These are phyloP conservation scores for Peterozyma xylosa DNA, from an alignment of 805 yeast genomes.

Conservation along the genomic window DNA sequence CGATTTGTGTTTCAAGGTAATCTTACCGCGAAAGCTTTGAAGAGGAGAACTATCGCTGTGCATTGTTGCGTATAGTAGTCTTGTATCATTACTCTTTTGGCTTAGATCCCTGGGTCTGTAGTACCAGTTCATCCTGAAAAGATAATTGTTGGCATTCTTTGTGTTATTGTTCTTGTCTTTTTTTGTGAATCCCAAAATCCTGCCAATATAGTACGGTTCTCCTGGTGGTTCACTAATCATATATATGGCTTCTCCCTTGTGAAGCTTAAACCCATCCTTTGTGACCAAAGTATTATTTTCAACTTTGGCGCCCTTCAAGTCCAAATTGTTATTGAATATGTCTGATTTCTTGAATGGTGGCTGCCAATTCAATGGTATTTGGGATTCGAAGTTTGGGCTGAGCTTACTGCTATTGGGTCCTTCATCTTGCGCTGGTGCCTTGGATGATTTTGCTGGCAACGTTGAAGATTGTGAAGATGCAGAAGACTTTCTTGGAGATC, in stretches of 20 bases:
- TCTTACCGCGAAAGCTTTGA: conserved; percentile 65
- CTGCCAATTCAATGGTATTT: conserved; percentile 43
- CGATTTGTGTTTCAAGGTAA: conserved; percentile 58
- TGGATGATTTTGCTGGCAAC: conserved; percentile 6
- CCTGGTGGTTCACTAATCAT: conserved; percentile 91
- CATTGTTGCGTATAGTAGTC: conserved; percentile 76
- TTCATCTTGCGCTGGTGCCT: background rate
- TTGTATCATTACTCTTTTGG: conserved; percentile 57
- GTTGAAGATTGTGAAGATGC: conserved; percentile 2
- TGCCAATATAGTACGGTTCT: conserved; percentile 86
- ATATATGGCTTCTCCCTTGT: conserved; percentile 63
- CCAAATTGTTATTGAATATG: conserved; percentile 34
- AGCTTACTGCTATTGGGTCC: conserved; percentile 4
- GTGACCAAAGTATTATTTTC: conserved; percentile 28
- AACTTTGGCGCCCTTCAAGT: conserved; percentile 34
- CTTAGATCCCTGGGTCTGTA: conserved; percentile 83
- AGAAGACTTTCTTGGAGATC: background rate
- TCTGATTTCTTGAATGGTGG: conserved; percentile 29
- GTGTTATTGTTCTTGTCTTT: conserved; percentile 24
- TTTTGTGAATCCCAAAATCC: conserved; percentile 64
- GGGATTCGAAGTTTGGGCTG: conserved; percentile 6
- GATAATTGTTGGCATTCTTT: conserved; percentile 44
- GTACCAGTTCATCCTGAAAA: conserved; percentile 81
- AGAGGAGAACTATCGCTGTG: conserved; percentile 81
- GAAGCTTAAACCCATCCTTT: conserved; percentile 28